Percentiles rank a stretch among this genome's conserved stretches.
phyloP scores from a whole-genome alignment of 2,329 filamentous ascomycete species.

The Pseudogymnoascus sp. region DNA sequence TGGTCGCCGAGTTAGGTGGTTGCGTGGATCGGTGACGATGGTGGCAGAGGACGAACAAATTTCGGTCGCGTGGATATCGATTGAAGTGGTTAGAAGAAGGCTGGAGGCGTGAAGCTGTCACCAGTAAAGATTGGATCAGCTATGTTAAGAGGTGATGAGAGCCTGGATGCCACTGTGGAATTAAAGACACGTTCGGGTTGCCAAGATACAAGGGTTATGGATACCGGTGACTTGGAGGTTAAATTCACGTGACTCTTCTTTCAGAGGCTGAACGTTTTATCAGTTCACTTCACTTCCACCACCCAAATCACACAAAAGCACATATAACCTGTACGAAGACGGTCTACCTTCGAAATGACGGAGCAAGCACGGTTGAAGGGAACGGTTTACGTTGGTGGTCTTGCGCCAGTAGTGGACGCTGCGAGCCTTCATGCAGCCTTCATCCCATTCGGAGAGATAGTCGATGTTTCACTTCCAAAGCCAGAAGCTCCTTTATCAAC shows the following conservation, averaged over 20 bases:
- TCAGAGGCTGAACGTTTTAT: neutral
- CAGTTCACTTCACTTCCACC: constrained; percentile 6
- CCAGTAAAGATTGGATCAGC: constrained; percentile 3
- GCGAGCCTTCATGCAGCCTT: constrained; percentile 82
- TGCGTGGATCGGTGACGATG: neutral
- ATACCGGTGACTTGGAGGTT: neutral
- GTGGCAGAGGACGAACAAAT: neutral
- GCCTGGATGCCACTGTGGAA: neutral
- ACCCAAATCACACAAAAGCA: neutral
- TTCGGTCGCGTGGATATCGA: neutral
- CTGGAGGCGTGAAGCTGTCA: neutral
- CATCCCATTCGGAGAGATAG: constrained; percentile 92
- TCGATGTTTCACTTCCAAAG: constrained; percentile 84
- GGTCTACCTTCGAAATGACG: constrained; percentile 53
- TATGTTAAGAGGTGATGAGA: neutral
- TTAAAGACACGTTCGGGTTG: constrained; percentile 11
- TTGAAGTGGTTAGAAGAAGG: neutral
- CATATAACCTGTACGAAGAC: neutral
- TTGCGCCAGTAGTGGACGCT: constrained; percentile 69
- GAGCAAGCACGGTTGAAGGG: constrained; percentile 79
- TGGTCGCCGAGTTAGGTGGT: constrained; percentile 4
- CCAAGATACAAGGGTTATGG: constrained; percentile 5
- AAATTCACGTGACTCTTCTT: neutral
- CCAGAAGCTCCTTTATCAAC: constrained; percentile 72
- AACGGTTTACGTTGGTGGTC: constrained; percentile 86